These are phyloP conservation scores for Linnemannia hyalina DNA, from an alignment of 192 early-diverging fungal genomes.

Conservation along the genomic window DNA sequence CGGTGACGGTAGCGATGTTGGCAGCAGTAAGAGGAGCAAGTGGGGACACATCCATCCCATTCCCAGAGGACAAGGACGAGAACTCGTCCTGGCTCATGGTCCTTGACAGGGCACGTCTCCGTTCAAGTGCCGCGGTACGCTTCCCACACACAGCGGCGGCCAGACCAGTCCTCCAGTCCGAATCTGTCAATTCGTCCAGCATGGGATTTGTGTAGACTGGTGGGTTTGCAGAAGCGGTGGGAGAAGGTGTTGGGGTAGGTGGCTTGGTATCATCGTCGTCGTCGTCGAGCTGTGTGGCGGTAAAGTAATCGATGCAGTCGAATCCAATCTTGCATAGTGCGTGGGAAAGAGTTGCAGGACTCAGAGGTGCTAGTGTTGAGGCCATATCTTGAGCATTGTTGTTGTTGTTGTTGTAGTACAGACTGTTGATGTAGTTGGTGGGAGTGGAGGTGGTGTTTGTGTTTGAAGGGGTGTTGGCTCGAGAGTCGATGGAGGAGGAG, in stretches of 20 bases:
- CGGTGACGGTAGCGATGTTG: background rate
- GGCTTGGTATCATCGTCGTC: slow-evolving; percentile 15
- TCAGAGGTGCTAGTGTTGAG: slow-evolving; percentile 3
- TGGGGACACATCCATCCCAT: background rate
- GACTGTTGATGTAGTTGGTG: slow-evolving; percentile 3
- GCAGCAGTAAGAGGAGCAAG: background rate
- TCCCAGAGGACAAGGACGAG: background rate
- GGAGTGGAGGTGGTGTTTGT: background rate
- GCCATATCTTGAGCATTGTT: background rate
- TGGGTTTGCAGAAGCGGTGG: background rate
- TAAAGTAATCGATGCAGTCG: slow-evolving; percentile 53
- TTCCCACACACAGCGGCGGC: slow-evolving; percentile 42
- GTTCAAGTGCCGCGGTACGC: slow-evolving; percentile 41
- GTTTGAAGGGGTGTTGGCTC: background rate
- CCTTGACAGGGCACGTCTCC: slow-evolving; percentile 30
- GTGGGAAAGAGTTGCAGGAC: slow-evolving; percentile 33
- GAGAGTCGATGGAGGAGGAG: slow-evolving; percentile 21
- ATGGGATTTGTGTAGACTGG: slow-evolving; percentile 23
- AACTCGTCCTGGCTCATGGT: slow-evolving; percentile 30
- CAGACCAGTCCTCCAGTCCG: slow-evolving; percentile 33
- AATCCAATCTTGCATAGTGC: slow-evolving; percentile 50
- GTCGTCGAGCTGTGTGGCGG: slow-evolving; percentile 19
- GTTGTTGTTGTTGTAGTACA: background rate
- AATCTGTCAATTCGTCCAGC: slow-evolving; percentile 17
- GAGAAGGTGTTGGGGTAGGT: background rate